Evolutionary conservation across 2,329 filamentous ascomycete species (phyloP), one percentile per base, ranked within the genome.

Genomic region (Polytolypa hystricis): DNA sequence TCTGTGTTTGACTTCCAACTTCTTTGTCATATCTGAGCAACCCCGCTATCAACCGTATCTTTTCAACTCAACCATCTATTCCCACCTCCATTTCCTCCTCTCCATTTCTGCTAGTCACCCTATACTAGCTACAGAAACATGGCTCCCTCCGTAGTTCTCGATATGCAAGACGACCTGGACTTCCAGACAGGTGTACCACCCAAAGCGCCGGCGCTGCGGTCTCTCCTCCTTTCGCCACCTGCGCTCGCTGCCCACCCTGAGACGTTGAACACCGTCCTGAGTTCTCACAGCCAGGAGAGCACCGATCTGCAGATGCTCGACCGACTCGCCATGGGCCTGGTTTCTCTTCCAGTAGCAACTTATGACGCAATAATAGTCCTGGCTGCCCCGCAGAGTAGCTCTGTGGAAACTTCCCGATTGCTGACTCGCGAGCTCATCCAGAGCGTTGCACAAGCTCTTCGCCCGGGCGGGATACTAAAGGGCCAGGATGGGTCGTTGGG

Each of bases 291-390:
- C 58, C 80, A 85, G 54, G 66, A 71, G 45, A 68, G 73, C 30
- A 89, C 86, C 43, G 91, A 98, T 56, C 71, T 98, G 36, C 91
- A 96, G 61, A 98, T 98, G 91, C 81, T 98, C 43, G 91, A 98
- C 65, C 84, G 91, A 35, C 74, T 98, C 27, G 77, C 83, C 2
- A 74, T 83, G 23, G 85, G 85, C 43, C 70, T 94, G 25, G 84
- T 91, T 39, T 68, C 77, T 5, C 77, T 98, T 0, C 81, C 87
- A 1, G 49, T 73, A 37, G 66, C 74, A 33, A 82, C 83, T 37
- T 98, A 98, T 67, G 84, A 93, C 57, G 64, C 82, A 29, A 74
- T 96, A 29, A 73, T 95, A 32, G 72, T 98, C 37, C 77, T 96
- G 44, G 81, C 83, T 45, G 84, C 87, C 58, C 71, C 79, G 40